Evolutionary conservation across 805 yeast species (phyloP).

Genomic region (Teunomyces panamensis): DNA sequence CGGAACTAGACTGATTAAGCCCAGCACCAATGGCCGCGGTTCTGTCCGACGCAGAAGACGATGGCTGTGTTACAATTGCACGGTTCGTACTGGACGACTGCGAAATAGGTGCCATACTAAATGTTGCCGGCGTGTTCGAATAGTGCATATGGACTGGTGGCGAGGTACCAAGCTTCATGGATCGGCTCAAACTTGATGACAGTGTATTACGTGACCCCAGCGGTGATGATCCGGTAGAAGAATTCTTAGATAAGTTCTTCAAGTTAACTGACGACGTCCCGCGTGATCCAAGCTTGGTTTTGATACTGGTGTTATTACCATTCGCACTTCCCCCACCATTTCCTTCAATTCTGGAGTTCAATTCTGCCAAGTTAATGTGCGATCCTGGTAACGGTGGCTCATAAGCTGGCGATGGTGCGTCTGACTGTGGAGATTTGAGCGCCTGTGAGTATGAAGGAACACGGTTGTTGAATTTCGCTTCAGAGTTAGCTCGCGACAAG

Average conservation of each 20-base stretch:
- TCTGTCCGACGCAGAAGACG: constrained; percentile 31
- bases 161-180: background rate
- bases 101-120: constrained; percentile 11
- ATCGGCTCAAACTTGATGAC: constrained; percentile 22
- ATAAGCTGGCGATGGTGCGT: constrained; percentile 70
- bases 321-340: constrained; percentile 2
- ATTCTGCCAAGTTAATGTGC: constrained; percentile 29
- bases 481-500: constrained; percentile 59
- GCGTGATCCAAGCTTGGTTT: constrained; percentile 20
- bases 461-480: constrained; percentile 41
- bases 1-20: constrained; percentile 18
- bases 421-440: constrained; percentile 46
- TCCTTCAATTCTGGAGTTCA: constrained; percentile 26
- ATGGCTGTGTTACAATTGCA: constrained; percentile 16
- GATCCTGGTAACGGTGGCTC: constrained; percentile 49
- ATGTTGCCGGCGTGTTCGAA: constrained; percentile 5
- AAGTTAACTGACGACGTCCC: constrained; percentile 25
- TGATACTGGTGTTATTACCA: background rate
- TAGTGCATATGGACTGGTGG: constrained; percentile 2
- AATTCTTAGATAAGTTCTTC: constrained; percentile 12
- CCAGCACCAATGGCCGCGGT: constrained; percentile 16
- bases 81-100: background rate
- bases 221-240: constrained; percentile 39
- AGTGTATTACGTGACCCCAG: constrained; percentile 37
- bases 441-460: constrained; percentile 90